Conservation (phyloP, 768 basidiomycete genomes). For the Hygrocybe punicea region DNA sequence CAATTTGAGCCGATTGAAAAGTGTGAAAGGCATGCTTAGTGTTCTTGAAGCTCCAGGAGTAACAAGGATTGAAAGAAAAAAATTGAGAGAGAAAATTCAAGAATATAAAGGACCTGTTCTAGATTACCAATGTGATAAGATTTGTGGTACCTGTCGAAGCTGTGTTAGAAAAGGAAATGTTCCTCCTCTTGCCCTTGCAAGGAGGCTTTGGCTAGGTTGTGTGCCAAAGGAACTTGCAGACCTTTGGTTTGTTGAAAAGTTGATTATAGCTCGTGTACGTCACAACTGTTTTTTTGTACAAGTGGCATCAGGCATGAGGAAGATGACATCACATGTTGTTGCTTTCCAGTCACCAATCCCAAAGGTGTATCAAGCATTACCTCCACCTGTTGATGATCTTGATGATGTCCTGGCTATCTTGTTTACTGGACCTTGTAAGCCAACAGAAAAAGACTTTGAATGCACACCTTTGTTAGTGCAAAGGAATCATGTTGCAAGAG, state of each 20-base stretch:
- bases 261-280: constrained; percentile 23
- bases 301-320: constrained; percentile 27
- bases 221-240: constrained; percentile 25
- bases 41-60: neutral
- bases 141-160: constrained; percentile 7
- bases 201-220: constrained; percentile 36
- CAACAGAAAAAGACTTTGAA: constrained; percentile 24
- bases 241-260: constrained; percentile 28
- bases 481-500: constrained; percentile 19
- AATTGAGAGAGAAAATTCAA: constrained; percentile 10
- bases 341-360: constrained; percentile 25
- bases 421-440: constrained; percentile 28
- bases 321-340: constrained; percentile 15
- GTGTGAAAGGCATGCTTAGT: constrained; percentile 7
- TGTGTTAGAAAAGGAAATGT: constrained; percentile 8
- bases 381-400: constrained; percentile 25
- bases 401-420: constrained; percentile 34
- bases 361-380: constrained; percentile 23
- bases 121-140: constrained; percentile 3
- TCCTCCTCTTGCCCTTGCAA: constrained; percentile 27
- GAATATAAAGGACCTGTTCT: constrained; percentile 14
- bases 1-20: neutral
- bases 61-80: too few relatives aligned
- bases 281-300: constrained; percentile 29
- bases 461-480: constrained; percentile 29